Evolutionary conservation across 371 early-diverging fungal species (phyloP).

Genomic region (Mucor sp.): DNA sequence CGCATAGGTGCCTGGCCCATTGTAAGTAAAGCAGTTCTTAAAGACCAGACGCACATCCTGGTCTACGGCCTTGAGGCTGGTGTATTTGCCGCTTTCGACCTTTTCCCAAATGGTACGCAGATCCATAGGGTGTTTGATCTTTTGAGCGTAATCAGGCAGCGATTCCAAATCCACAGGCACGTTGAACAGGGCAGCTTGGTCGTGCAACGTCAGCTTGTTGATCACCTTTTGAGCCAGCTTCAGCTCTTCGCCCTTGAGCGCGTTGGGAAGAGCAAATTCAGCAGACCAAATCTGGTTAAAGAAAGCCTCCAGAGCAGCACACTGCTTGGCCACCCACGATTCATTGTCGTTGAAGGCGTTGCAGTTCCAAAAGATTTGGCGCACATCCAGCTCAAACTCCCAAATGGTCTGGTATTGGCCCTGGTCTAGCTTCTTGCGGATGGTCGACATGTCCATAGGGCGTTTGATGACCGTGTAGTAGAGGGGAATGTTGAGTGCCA

Average conservation of each 20-base stretch:
- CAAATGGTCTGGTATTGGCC: slow-evolving; percentile 47
- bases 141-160: slow-evolving; percentile 83
- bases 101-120: slow-evolving; percentile 85
- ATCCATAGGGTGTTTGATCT: slow-evolving; percentile 97
- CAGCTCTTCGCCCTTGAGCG: slow-evolving; percentile 40
- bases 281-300: slow-evolving; percentile 46
- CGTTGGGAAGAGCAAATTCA: slow-evolving; percentile 42
- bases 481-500: slow-evolving; percentile 80
- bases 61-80: slow-evolving; percentile 47
- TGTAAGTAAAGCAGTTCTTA: slow-evolving; percentile 91
- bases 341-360: slow-evolving; percentile 86
- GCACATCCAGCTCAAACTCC: slow-evolving; percentile 61
- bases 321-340: slow-evolving; percentile 49
- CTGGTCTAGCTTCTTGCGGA: slow-evolving; percentile 75
- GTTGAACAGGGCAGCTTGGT: slow-evolving; percentile 59
- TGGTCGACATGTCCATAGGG: slow-evolving; percentile 97
- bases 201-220: slow-evolving; percentile 39
- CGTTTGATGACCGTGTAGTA: slow-evolving; percentile 88
- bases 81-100: slow-evolving; percentile 66
- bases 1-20: slow-evolving; percentile 79
- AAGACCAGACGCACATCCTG: slow-evolving; percentile 71
- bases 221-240: slow-evolving; percentile 40
- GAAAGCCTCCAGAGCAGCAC: slow-evolving; percentile 35
- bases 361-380: slow-evolving; percentile 87
- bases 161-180: slow-evolving; percentile 91